Evolutionary conservation across 129 eudicot genomes (phyloP), one percentile per base, ranked within the genome.

Genomic region (Chrysanthemum lavandulifolium): DNA sequence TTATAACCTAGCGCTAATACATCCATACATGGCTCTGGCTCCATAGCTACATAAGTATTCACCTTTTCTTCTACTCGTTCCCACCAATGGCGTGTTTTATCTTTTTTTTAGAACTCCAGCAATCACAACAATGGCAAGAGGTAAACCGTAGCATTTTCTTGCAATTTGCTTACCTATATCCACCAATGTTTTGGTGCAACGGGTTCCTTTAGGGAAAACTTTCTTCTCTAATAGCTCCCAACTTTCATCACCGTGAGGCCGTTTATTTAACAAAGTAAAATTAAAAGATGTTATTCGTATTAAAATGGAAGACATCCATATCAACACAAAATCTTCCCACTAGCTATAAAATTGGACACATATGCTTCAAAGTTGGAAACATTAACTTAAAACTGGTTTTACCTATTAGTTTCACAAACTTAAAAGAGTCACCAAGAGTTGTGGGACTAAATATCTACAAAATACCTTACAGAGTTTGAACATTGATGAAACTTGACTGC

Each of bases 1-100:
- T 75, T 19, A 67, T 85, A 85, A 75, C 84, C 81, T 18, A 80
- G 55, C 8, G 83, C 80, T 58, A 84, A 76, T 51, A 79, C 69
- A 25, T 79, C 78, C 71, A 76, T 45, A 27, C 83, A 85, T 36
- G 73, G 80, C 59, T 82, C 60, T 15, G 76, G 66, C 27, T 85
- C 80, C 40, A 33, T 76, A 11, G 79, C 75, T 14, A 86, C 80
- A 59, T 61, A 63, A 4, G 79, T 62, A 60, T 57, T 73, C 60
- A 79, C 78, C 21, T 71, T 85, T n/a, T 79, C 76, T 2, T 83
- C 80, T 13, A 85, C 65, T 31, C 66, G 33, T 68, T 75, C 73
- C 86, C 90, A 85, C 71, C 62, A 76, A 13, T 45, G 52, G 48
- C 25, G 51, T 12, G 84, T 59, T 60, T 67, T 80, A 7, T 76